A percentile compares a stretch with the other conserved stretches of the same genome.
Conservation (phyloP, 2,329 filamentous ascomycete genomes). For the Hirsutella thompsonii region DNA sequence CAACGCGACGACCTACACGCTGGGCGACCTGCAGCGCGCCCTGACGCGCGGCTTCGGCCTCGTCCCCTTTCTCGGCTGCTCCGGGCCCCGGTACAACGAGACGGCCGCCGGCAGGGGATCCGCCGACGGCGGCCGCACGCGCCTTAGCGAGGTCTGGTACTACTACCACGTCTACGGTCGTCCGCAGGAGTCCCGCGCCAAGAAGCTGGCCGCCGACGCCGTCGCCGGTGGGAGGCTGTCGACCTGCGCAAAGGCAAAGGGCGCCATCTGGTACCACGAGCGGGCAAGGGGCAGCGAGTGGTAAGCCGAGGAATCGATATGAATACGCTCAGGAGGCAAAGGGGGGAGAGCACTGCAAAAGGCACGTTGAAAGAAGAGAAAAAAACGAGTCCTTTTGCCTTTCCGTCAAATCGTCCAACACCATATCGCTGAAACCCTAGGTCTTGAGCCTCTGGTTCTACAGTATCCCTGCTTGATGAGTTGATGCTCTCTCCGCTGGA, state of each 20-base stretch:
- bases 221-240: constrained; percentile 34
- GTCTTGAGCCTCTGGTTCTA: no score
- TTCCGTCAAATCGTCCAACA: no score
- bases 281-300: constrained; percentile 22
- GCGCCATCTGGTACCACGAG: constrained; percentile 42
- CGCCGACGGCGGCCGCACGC: constrained; percentile 35
- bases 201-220: constrained; percentile 25
- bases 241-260: constrained; percentile 40
- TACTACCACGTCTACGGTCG: constrained; percentile 47
- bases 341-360: neutral
- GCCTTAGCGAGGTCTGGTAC: constrained; percentile 53
- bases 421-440: no score
- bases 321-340: neutral
- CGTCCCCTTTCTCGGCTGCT: constrained; percentile 48
- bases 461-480: no score
- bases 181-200: constrained; percentile 36
- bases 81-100: constrained; percentile 45
- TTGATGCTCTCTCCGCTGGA: no score
- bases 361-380: no score
- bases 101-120: constrained; percentile 42
- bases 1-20: constrained; percentile 43
- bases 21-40: constrained; percentile 36
- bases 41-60: constrained; percentile 37
- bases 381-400: no score
- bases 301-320: neutral